These are phyloP conservation scores for Trichaptum fuscoviolaceum DNA, from an alignment of 768 basidiomycete species.

Conservation along the genomic window DNA sequence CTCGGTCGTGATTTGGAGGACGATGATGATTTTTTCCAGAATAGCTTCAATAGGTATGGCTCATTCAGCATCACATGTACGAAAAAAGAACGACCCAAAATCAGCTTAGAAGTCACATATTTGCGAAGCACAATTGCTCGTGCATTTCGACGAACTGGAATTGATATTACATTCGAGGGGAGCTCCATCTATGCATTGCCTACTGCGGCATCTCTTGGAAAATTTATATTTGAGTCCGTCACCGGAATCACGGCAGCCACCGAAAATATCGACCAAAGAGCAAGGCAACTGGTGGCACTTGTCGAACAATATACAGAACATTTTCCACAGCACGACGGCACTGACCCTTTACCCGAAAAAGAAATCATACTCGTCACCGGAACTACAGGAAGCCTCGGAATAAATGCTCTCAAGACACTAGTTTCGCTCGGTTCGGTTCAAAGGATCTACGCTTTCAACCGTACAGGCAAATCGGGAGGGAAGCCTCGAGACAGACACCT, in stretches of 20 bases:
- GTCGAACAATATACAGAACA: slow-evolving; percentile 33
- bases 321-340: slow-evolving; percentile 13
- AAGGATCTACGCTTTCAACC: slow-evolving; percentile 21
- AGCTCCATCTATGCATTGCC: slow-evolving; percentile 35
- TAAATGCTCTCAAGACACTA: slow-evolving; percentile 28
- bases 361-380: slow-evolving; percentile 34
- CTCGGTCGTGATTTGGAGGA: slow-evolving; percentile 23
- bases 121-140: slow-evolving; percentile 28
- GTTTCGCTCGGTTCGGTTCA: slow-evolving; percentile 18
- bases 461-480: slow-evolving; percentile 11
- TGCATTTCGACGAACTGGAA: slow-evolving; percentile 15
- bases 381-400: slow-evolving; percentile 38
- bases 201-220: slow-evolving; percentile 26
- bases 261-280: slow-evolving; percentile 1
- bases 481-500: slow-evolving; percentile 23
- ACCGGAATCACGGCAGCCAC: not conserved
- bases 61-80: not conserved
- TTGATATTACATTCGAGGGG: slow-evolving; percentile 11
- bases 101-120: slow-evolving; percentile 31
- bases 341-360: not conserved
- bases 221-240: slow-evolving; percentile 16
- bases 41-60: slow-evolving; percentile 26
- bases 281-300: slow-evolving; percentile 27
- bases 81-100: not conserved
- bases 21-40: slow-evolving; percentile 33